These are phyloP conservation scores for Suillus fuscotomentosus DNA, from an alignment of 768 basidiomycete genomes.

Conservation along the genomic window DNA sequence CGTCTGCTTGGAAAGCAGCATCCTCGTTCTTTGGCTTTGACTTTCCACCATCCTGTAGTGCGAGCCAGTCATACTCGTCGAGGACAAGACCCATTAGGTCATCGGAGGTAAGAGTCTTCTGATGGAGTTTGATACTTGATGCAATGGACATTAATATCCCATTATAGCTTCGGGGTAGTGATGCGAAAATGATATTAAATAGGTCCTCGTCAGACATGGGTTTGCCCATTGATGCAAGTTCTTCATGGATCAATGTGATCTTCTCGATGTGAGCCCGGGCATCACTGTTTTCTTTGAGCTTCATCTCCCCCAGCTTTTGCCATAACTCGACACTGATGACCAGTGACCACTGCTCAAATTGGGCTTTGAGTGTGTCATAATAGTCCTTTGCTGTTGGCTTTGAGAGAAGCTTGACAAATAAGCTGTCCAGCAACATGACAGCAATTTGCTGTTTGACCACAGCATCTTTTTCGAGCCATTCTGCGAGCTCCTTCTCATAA, in stretches of 20 bases:
- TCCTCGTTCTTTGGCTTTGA: neutral
- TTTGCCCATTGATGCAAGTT: constrained; percentile 33
- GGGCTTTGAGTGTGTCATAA: constrained; percentile 10
- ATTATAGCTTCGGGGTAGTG: constrained; percentile 35
- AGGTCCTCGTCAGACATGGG: constrained; percentile 31
- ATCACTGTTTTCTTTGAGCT: constrained; percentile 27
- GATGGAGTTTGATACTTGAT: neutral
- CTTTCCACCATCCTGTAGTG: neutral
- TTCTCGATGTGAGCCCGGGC: constrained; percentile 31
- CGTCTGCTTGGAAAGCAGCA: neutral
- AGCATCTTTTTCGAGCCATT: constrained; percentile 20
- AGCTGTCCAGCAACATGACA: neutral
- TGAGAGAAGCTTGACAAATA: neutral
- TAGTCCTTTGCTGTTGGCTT: neutral
- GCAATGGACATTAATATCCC: constrained; percentile 8
- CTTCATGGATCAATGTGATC: constrained; percentile 28
- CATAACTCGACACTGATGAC: neutral
- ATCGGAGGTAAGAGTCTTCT: constrained; percentile 14
- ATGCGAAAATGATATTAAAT: constrained; percentile 32
- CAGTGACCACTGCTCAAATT: neutral
- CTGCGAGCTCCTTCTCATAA: neutral
- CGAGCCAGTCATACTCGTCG: constrained; percentile 17
- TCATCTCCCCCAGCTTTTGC: neutral
- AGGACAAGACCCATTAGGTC: constrained; percentile 9
- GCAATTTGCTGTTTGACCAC: constrained; percentile 19